Conservation (phyloP, 2,329 filamentous ascomycete species). For the Calonectria montana region DNA sequence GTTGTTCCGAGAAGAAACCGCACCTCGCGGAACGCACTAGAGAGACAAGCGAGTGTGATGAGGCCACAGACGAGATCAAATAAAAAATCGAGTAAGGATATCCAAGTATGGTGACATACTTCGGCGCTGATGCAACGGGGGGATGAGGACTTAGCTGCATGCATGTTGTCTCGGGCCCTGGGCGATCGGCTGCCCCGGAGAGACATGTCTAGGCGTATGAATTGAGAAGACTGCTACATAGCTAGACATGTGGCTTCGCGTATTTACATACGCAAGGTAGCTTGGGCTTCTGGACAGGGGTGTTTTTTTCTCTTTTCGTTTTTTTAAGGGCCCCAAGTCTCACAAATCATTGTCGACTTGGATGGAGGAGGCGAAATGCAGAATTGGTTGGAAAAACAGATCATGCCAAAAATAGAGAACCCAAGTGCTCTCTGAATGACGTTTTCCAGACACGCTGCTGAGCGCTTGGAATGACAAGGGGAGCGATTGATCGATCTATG, state of each 20-base stretch:
- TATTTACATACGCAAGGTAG: neutral
- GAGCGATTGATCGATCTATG: slow-evolving; percentile 33
- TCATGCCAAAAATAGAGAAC: slow-evolving; percentile 1
- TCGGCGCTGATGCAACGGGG: slow-evolving; percentile 18
- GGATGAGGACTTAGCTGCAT: slow-evolving; percentile 20
- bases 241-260: neutral
- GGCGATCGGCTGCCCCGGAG: slow-evolving; percentile 28
- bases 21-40: neutral
- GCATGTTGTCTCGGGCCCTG: slow-evolving; percentile 22
- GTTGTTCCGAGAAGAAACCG: slow-evolving; percentile 12
- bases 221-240: neutral
- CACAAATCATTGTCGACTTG: neutral
- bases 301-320: too few relatives aligned
- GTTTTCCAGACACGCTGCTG: neutral
- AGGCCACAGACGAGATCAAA: slow-evolving; percentile 9
- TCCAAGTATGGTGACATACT: neutral
- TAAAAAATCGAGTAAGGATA: slow-evolving; percentile 6
- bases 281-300: neutral
- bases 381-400: neutral
- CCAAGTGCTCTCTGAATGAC: neutral
- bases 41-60: slow-evolving; percentile 2
- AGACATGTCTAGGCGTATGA: neutral
- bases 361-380: neutral
- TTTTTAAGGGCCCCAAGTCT: neutral
- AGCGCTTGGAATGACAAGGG: neutral